Evolutionary conservation across 345 rosid species (phyloP).

Genomic region (Eutrema heterophyllum): DNA sequence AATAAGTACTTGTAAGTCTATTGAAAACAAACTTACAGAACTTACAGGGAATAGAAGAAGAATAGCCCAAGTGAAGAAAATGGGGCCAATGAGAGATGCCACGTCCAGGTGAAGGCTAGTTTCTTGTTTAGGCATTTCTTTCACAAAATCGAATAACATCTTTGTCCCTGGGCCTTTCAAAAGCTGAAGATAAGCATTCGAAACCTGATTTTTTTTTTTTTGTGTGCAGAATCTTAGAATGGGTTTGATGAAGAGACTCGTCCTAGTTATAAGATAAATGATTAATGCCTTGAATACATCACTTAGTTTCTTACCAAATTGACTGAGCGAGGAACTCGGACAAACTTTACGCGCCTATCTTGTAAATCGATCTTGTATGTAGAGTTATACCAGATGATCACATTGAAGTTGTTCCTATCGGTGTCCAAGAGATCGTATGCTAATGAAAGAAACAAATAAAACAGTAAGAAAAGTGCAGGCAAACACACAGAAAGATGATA

Average conservation of each 20-base stretch:
- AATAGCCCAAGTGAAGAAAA: conserved; percentile 53
- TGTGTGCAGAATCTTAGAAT: neutral
- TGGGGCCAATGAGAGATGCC: conserved; percentile 70
- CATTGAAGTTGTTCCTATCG: conserved; percentile 45
- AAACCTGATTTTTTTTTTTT: conserved; percentile 42
- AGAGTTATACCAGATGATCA: conserved; percentile 79
- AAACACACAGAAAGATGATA: neutral
- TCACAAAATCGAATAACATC: conserved; percentile 59
- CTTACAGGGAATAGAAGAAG: conserved; percentile 88
- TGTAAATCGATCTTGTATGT: conserved; percentile 35
- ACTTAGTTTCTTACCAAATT: conserved; percentile 59
- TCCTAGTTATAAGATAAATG: neutral
- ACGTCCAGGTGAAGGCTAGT: conserved; percentile 49
- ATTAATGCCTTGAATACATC: conserved; percentile 1
- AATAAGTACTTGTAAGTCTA: neutral
- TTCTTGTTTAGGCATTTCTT: conserved; percentile 72
- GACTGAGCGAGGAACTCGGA: conserved; percentile 65
- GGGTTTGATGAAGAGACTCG: neutral
- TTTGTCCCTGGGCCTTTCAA: conserved; percentile 47
- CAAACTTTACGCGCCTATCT: conserved; percentile 18
- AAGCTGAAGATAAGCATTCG: conserved; percentile 71
- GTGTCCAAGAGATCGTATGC: conserved; percentile 87
- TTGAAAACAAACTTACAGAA: conserved; percentile 51
- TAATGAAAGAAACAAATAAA: conserved; percentile 31
- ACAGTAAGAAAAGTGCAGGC: neutral